phyloP scores from a whole-genome alignment of 192 early-diverging fungal species.

The Neocallimastix lanati region DNA sequence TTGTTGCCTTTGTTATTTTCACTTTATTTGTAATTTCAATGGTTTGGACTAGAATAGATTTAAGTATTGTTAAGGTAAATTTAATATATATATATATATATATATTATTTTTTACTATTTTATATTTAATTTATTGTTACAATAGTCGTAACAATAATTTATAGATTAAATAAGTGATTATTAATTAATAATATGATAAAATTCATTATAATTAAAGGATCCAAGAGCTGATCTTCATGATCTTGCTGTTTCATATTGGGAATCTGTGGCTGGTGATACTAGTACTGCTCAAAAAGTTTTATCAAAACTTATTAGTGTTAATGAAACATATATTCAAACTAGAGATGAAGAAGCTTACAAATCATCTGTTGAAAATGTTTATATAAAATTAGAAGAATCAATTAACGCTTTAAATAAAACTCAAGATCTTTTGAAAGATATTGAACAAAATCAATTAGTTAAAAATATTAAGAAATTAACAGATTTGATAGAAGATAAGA shows the following conservation, averaged over 20 bases:
- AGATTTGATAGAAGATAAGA: not conserved
- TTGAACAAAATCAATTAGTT: not conserved
- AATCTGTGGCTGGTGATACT: not conserved
- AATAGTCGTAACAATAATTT: too few relatives aligned
- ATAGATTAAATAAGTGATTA: too few relatives aligned
- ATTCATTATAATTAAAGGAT: not conserved
- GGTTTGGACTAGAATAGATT: conserved; percentile 18
- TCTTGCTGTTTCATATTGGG: not conserved
- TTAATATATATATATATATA: not conserved
- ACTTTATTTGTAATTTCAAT: conserved; percentile 13
- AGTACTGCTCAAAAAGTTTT: not conserved
- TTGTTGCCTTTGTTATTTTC: conserved; percentile 13
- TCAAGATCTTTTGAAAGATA: not conserved
- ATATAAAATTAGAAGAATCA: not conserved
- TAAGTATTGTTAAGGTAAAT: conserved; percentile 15
- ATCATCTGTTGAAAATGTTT: not conserved
- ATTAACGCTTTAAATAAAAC: not conserved
- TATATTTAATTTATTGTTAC: too few relatives aligned
- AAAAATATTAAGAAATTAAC: not conserved
- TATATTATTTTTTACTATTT: too few relatives aligned
- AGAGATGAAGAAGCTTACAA: not conserved
- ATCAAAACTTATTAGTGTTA: not conserved
- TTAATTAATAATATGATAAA: too few relatives aligned
- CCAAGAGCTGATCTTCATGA: not conserved
- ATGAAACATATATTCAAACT: not conserved